Evolutionary conservation across 2,329 filamentous ascomycete species (phyloP), one percentile per base, ranked within the genome.

Genomic region (Aureobasidium musti): DNA sequence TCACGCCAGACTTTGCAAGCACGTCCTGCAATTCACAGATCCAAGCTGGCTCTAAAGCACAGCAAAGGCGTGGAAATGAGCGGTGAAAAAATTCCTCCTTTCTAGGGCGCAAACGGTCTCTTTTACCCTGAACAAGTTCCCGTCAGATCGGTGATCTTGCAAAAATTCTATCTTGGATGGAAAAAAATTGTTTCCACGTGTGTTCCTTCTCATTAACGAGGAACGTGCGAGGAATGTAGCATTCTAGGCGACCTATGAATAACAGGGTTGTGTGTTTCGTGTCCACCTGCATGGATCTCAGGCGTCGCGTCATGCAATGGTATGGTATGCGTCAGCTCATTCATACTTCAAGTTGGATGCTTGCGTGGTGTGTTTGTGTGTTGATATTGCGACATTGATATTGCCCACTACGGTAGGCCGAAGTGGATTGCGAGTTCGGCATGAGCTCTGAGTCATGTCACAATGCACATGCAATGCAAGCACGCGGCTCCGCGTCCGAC

Each of bases 131-230:
- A 64, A 53, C 21, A 64, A 54, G 61, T 64, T 64, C 61, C 50
- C 23, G 21, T 35, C 33, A 28, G 45, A 63, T 63, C 59, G 59
- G 33, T 63, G 59, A 63, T 63, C 59, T 41, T 13, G n/a, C 23
- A 33, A 41, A 50, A 65, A 30, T 37, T 39, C 41, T 30, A 60
- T 66, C 64, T 59, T 57, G 39, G 41, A 5, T 33, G 30, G 23
- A 19, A 35, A 50, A 41, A 66, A 66, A 59, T 54, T 66, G 35
- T 64, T 65, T 60, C 64, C 53, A 66, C 64, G 45, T 60, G 53
- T 43, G n/a, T 35, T 37, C 21, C 26, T 60, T 47, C n/a, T 59
- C 37, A 17, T 26, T 19, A 61, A 47, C 23, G 39, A 45, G 57
- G 57, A 43, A 61, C 57, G 57, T 61, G 57, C 57, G 43, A 37